Percentiles rank a stretch among this genome's conserved stretches.
Conservation (phyloP, 2,329 filamentous ascomycete species). For the Microdochium bolleyi region DNA sequence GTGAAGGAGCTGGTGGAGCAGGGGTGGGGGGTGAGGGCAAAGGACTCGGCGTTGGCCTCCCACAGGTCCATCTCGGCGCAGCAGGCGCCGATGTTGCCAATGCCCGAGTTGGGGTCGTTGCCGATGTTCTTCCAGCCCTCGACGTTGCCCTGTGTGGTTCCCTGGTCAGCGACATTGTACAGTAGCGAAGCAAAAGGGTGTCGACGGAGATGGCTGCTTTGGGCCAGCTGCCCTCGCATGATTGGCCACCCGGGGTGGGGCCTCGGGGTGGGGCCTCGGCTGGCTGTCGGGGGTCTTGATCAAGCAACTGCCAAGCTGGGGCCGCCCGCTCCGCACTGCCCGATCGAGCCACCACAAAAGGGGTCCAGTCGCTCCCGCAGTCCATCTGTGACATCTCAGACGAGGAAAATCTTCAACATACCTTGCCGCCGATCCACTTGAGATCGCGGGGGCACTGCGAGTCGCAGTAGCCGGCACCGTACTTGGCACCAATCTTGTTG, state of each 20-base stretch:
- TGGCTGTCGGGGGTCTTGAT: not conserved
- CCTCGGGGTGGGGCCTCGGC: not conserved
- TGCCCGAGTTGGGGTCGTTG: constrained; percentile 43
- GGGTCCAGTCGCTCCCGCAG: no score
- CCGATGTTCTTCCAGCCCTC: constrained; percentile 39
- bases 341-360: not conserved
- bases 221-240: not conserved
- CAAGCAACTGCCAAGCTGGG: not conserved
- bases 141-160: constrained; percentile 27
- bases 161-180: not conserved
- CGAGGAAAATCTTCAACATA: constrained; percentile 8
- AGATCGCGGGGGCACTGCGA: constrained; percentile 38
- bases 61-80: constrained; percentile 55
- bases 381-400: no score
- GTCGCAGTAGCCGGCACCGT: constrained; percentile 51
- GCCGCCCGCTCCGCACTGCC: not conserved
- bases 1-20: constrained; percentile 40
- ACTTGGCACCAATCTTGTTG: constrained; percentile 41
- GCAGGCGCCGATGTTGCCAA: constrained; percentile 43
- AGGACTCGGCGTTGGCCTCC: constrained; percentile 55
- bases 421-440: constrained; percentile 45
- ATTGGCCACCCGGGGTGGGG: not conserved
- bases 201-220: not conserved
- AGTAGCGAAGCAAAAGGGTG: not conserved
- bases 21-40: constrained; percentile 53